Percentiles rank a stretch among this genome's conserved stretches.
phyloP scores from a whole-genome alignment of 148 eudicot genomes.

The Dysphania ambrosioides region DNA sequence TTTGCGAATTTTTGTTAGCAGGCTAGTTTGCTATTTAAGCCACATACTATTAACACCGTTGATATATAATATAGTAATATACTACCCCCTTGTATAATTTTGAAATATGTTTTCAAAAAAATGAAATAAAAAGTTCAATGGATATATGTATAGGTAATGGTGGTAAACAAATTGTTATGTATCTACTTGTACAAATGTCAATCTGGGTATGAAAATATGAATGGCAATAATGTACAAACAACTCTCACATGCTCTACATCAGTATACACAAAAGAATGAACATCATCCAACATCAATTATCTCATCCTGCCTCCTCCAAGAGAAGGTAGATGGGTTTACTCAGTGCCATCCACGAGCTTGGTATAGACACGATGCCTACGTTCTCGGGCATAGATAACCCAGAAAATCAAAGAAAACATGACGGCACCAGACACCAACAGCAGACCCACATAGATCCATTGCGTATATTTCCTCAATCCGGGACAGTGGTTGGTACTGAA shows the following conservation, averaged over 20 bases:
- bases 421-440: conserved; percentile 66
- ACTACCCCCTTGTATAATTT: no score
- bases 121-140: no score
- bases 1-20: neutral
- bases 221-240: conserved; percentile 16
- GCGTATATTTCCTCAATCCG: conserved; percentile 46
- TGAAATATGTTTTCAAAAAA: no score
- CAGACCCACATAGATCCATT: conserved; percentile 64
- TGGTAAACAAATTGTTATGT: neutral
- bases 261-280: conserved; percentile 23
- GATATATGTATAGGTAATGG: neutral
- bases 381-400: conserved; percentile 83
- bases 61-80: no score
- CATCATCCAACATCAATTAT: neutral
- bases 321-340: neutral
- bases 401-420: conserved; percentile 65
- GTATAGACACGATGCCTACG: conserved; percentile 65
- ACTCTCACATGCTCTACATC: conserved; percentile 4
- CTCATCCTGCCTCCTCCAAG: neutral
- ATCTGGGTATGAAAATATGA: conserved; percentile 10
- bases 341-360: conserved; percentile 31
- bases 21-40: neutral
- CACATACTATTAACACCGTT: no score
- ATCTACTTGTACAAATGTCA: conserved; percentile 1
- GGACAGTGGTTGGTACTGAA: conserved; percentile 54